Evolutionary conservation across 2,329 filamentous ascomycete genomes (phyloP), one percentile per base, ranked within the genome.

Genomic region (Talaromyces atroroseus): DNA sequence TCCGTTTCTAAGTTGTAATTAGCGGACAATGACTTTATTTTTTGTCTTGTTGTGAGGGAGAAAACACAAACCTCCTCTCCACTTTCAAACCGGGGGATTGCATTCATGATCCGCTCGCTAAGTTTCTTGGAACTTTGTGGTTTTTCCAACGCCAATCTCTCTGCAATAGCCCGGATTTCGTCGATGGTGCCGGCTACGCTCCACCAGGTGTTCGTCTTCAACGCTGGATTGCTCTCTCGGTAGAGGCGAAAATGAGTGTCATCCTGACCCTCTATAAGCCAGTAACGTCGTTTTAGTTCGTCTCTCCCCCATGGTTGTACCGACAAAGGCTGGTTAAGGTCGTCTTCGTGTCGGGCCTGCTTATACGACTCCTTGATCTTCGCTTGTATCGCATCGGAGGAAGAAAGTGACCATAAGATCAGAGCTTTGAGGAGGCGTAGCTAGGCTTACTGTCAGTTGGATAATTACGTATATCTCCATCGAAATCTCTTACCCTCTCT

Each of bases 181-280:
- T 95, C 90, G 49, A 99, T 96, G 49, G 81, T 87, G 6, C 92
- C 90, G 16, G 94, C 94, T 44, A 97, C 86, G 67, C 87, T 96
- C 82, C 90, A 90, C 94, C 94, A 99, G 23, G 89, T 90, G 60
- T 87, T 87, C 47, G 88, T 82, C 66, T 83, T 83, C 32, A 87
- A 81, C 5, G 85, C 85, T 12, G 90, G 88, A 66, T 95, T 95
- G 73, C 89, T 92, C 74, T 99, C 94, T 53, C 94, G 83, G 71
- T 99, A 99, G 46, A 99, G 83, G 60, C 94, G 84, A 72, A 99
- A 99, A 60, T 88, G 83, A 3, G 92, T 97, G 72, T 99, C 92
- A 65, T 97, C 92, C 63, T 90, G 83, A 12, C 94, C 94, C 74
- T 99, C 94, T 60, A 99, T 83, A 49, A 99, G 79, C 77, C 88